Base-by-base conservation (phyloP, 768 basidiomycete genomes). In the Lactarius hengduanensis region DNA sequence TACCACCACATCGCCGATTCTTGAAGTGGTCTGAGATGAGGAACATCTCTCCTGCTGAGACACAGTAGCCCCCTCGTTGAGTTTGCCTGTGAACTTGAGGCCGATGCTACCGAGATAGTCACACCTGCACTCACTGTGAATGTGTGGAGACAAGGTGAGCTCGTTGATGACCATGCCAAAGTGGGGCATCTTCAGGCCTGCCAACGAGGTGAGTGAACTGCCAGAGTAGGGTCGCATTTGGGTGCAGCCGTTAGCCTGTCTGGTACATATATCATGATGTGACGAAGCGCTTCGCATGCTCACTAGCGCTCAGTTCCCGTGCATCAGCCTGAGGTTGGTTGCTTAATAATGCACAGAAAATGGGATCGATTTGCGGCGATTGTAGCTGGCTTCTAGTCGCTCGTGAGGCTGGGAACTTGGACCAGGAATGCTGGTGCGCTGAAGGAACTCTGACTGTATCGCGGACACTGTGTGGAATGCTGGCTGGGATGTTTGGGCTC, bases 61-160 rank as follows among this genome's bases (percentile, higher is more conserved):
- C 30, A 30, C 30, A 30, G 30, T 30, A 30, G 30, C 64, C 40
- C 66, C 62, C 40, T 91, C 90, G 66, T 91, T 93, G 38, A 95
- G 78, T 74, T 97, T 95, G 15, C 94, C 94, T 0, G 95, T 97
- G 72, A 96, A 88, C 76, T 96, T 95, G 26, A 97, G 84, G 72
- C 91, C 92, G 18, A 96, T 89, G 1, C 87, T 88, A 6, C 89
- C 90, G 0, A 98, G 81, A 38, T 86, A 84, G 30, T 30, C 30
- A 30, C 6, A 30, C n/a, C 80, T 79, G 63, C 84, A 84, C 41
- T 82, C 78, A 7, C 84, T 77, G 75, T 99, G 96, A 67, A 97
- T 92, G 26, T 83, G 82, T 67, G 98, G 82, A 62, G 89, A 7
- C 30, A 7, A 30, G 30, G 30, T 30, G 30, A 30, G 30, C 30